A percentile compares a stretch with the other conserved stretches of the same genome.
phyloP scores from a whole-genome alignment of 192 early-diverging fungal species.

The Coemansia sp. region DNA sequence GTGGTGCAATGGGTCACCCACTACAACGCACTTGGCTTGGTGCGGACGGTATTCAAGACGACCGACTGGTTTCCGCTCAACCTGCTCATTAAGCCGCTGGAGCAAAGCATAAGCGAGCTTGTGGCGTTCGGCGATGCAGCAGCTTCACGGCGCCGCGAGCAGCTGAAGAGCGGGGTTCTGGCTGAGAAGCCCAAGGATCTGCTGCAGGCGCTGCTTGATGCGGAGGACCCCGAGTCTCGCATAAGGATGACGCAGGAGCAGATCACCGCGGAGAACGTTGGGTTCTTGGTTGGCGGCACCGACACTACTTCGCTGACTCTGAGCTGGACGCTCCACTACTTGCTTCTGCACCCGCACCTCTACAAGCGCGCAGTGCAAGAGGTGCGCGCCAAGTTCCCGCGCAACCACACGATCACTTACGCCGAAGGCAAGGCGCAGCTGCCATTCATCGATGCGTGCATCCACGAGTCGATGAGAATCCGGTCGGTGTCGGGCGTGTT shows the following conservation, averaged over 20 bases:
- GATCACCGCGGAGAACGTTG: constrained; percentile 25
- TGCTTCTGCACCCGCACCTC: constrained; percentile 21
- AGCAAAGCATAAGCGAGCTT: constrained; percentile 19
- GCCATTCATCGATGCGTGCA: constrained; percentile 39
- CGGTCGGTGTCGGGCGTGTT: constrained; percentile 21
- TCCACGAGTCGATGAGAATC: constrained; percentile 42
- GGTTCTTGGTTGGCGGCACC: constrained; percentile 26
- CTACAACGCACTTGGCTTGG: constrained; percentile 17
- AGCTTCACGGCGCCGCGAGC: neutral
- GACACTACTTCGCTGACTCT: constrained; percentile 37
- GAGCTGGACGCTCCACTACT: constrained; percentile 33
- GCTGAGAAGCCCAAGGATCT: constrained; percentile 28
- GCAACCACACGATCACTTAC: constrained; percentile 17
- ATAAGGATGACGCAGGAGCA: constrained; percentile 22
- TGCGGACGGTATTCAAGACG: neutral
- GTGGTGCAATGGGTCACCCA: constrained; percentile 20
- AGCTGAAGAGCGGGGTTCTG: neutral
- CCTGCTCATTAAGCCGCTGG: neutral
- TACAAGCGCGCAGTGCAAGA: constrained; percentile 17
- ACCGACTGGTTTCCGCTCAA: constrained; percentile 7
- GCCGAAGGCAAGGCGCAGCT: constrained; percentile 16
- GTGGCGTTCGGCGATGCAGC: neutral
- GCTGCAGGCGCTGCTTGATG: constrained; percentile 41
- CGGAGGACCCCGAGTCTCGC: constrained; percentile 24
- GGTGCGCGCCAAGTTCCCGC: constrained; percentile 24